These are phyloP conservation scores for Fusarium virguliforme DNA, from an alignment of 2,329 filamentous ascomycete genomes.

Conservation along the genomic window DNA sequence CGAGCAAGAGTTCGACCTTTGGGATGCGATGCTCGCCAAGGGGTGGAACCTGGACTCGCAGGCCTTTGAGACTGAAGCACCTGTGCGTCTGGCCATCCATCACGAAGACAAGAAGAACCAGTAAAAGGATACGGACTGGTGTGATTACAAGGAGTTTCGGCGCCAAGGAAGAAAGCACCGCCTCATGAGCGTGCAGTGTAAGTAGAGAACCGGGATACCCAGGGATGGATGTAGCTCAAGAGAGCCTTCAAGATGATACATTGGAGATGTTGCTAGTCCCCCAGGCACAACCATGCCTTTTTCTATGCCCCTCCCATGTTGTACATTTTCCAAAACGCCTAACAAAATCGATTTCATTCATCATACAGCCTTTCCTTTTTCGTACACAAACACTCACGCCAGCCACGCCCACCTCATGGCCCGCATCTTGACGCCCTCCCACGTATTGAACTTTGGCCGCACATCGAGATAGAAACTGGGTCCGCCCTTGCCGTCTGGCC, in stretches of 20 bases:
- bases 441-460: constrained; percentile 77
- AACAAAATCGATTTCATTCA: constrained; percentile 42
- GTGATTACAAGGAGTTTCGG: constrained; percentile 1
- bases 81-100: constrained; percentile 53
- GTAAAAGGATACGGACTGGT: constrained; percentile 25
- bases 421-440: constrained; percentile 79
- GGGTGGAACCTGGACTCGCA: constrained; percentile 58
- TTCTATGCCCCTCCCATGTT: constrained; percentile 33
- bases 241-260: constrained; percentile 28
- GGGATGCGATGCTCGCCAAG: constrained; percentile 48
- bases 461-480: constrained; percentile 79
- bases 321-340: constrained; percentile 51
- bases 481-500: constrained; percentile 58
- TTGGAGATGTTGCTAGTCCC: constrained; percentile 44
- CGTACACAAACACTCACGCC: constrained; percentile 52
- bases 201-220: constrained; percentile 12
- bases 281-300: constrained; percentile 8
- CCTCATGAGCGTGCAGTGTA: neutral
- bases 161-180: neutral
- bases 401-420: constrained; percentile 67
- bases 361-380: constrained; percentile 34
- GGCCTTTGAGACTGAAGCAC: constrained; percentile 57
- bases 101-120: constrained; percentile 48
- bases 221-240: neutral
- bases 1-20: constrained; percentile 48